Evolutionary conservation across 2,329 filamentous ascomycete genomes (phyloP).

Genomic region (Cladosporium sp.): DNA sequence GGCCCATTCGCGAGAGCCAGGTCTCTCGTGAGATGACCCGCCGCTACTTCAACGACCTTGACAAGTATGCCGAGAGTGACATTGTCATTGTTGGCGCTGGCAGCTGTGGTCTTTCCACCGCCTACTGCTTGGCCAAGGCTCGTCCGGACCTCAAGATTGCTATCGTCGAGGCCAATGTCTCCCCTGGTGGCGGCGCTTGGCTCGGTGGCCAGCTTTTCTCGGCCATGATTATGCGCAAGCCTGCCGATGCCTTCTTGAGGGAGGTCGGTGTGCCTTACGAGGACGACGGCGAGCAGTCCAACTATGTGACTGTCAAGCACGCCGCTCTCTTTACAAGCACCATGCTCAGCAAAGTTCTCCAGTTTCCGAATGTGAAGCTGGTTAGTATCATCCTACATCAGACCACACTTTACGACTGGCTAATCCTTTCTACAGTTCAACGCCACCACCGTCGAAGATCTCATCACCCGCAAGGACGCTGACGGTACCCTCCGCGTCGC

Average conservation of each 20-base stretch:
- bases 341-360: slow-evolving; percentile 74
- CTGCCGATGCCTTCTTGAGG: slow-evolving; percentile 76
- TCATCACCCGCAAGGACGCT: slow-evolving; percentile 71
- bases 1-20: slow-evolving; percentile 84
- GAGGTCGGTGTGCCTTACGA: slow-evolving; percentile 82
- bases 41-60: slow-evolving; percentile 86
- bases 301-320: slow-evolving; percentile 91
- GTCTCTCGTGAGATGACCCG: slow-evolving; percentile 88
- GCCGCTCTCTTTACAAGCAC: slow-evolving; percentile 89
- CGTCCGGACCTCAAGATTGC: slow-evolving; percentile 89
- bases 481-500: slow-evolving; percentile 62
- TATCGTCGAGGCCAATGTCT: slow-evolving; percentile 82
- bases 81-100: slow-evolving; percentile 91
- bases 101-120: slow-evolving; percentile 78
- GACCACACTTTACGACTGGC: neutral
- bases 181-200: slow-evolving; percentile 86
- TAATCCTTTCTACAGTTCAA: slow-evolving; percentile 59
- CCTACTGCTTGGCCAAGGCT: slow-evolving; percentile 76
- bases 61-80: slow-evolving; percentile 86
- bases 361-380: slow-evolving; percentile 87
- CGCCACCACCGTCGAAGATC: slow-evolving; percentile 84
- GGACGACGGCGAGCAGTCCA: slow-evolving; percentile 61
- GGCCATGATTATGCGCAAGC: slow-evolving; percentile 93
- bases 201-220: slow-evolving; percentile 91
- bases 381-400: neutral